Base-by-base conservation (phyloP, 1,139 yeast genomes). In the Blastobotrys raffinosifermentans region DNA sequence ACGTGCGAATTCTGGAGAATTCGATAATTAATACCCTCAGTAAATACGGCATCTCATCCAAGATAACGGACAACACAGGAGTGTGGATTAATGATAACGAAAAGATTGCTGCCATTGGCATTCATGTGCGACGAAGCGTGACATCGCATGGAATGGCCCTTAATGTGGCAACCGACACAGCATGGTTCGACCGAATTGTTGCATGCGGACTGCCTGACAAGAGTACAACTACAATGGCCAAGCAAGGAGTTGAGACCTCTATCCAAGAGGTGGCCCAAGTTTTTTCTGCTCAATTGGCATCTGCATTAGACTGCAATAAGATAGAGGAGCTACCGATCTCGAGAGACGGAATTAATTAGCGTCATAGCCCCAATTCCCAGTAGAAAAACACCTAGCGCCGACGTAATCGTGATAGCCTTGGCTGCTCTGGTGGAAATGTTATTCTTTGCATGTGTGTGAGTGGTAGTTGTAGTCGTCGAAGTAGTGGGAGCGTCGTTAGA, bases 131-230 rank as follows among this genome's bases (percentile, higher is more conserved):
- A 46, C 66, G 96, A 43, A 80, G 85, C 11, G 72, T 93, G 29
- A 85, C 97, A 0, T 78, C 93, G 1, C 96, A 87, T 61, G 98
- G 99, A 0, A 69, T 89, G 10, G 86, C 93, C 1, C 70, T 93
- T 33, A 93, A 93, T 54, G 79, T 85, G 2, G 50, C 56, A 26
- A 89, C 95, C 0, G 86, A 87, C 48, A 67, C 86, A 38, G 69
- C 73, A 31, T 84, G 72, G 61, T 72, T 89, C 53, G 81, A 85
- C 45, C 63, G 69, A 18, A 66, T 84, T 48, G 80, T 77, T 9
- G 86, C 94, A 71, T 93, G 98, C 63, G 98, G 98, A 1, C 66
- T 89, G 30, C 77, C 82, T 0, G 75, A 73, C 8, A 73, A 73
- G 21, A 48, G 51, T 16, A 77, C 81, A 30, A 79, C 84, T 0